Base-by-base conservation (phyloP, 2,329 filamentous ascomycete genomes). In the Cadophora malorum region DNA sequence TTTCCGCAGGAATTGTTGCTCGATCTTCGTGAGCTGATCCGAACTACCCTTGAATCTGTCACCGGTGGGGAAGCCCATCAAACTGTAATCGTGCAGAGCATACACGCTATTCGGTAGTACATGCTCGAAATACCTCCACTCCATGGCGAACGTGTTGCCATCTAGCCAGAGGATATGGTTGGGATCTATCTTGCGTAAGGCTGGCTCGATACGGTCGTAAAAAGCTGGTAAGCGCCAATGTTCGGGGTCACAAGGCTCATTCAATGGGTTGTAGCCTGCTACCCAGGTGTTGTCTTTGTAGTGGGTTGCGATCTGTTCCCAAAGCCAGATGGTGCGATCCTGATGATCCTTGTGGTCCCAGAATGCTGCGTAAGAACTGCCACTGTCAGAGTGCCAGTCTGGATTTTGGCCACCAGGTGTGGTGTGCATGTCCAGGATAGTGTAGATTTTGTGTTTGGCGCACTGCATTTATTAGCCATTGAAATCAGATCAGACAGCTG, bases 81-180 rank as follows among this genome's bases (percentile, higher is more conserved):
- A 74, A 49, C 80, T 80, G 71, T 87, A 87, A 70, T 87, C 85
- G 71, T 87, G 85, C 53, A 84, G 79, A 4, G 82, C 79, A 72
- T 86, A 87, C 0, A 85, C 85, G 1, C 80, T 77, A 68, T 84
- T 84, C 0, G 83, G 83, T 0, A 85, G 75, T 0, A 80, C 75
- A 3, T 79, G 72, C 5, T 79, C 75, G 65, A 83, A 84, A 7
- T 75, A 78, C 14, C 78, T 78, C 72, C 82, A 84, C 72, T 87
- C 83, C 77, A 85, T 85, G 21, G 84, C 80, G 66, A 84, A 86
- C 0, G 84, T 86, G 75, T 86, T 86, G 8, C 83, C 83, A 61
- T 85, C 83, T 10, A 85, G 75, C 69, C 81, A 84, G 28, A 85
- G 78, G 67, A 86, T 84, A 64, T 86, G 84, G 23, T 84, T 76